These are phyloP conservation scores for Isabelozyma heimii DNA, from an alignment of 805 yeast species.

Conservation along the genomic window DNA sequence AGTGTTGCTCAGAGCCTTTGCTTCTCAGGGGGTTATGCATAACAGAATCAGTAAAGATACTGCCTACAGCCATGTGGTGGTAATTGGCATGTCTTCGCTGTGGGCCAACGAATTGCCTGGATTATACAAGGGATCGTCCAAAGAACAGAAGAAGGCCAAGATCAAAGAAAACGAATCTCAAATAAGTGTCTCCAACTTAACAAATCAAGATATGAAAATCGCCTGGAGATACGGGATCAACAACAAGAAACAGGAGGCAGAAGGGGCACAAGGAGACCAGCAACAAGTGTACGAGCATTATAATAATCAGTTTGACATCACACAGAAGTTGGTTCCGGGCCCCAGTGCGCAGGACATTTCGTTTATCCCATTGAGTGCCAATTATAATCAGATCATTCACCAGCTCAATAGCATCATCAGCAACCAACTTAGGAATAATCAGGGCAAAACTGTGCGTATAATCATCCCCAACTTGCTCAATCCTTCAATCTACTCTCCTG, in stretches of 20 bases:
- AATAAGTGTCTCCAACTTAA: conserved; percentile 64
- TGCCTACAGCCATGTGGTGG: conserved; percentile 57
- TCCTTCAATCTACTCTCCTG: conserved; percentile 69
- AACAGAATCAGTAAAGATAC: conserved; percentile 43
- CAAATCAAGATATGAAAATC: conserved; percentile 61
- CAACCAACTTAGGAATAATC: conserved; percentile 34
- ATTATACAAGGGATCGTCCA: conserved; percentile 63
- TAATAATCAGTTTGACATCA: conserved; percentile 71
- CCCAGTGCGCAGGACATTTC: conserved; percentile 62
- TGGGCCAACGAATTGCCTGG: conserved; percentile 81
- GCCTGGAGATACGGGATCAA: conserved; percentile 88
- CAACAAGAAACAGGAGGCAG: conserved; percentile 23
- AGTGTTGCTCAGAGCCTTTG: conserved; percentile 63
- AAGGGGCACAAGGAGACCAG: conserved; percentile 10
- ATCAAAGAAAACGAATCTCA: conserved; percentile 58
- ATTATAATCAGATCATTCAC: conserved; percentile 19
- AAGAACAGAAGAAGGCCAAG: conserved; percentile 60
- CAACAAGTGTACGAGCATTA: conserved; percentile 46
- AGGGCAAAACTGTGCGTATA: conserved; percentile 55
- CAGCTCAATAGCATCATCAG: conserved; percentile 43
- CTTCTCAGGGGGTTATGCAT: conserved; percentile 74
- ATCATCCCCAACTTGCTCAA: conserved; percentile 75
- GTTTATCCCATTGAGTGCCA: conserved; percentile 41
- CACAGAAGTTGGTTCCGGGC: conserved; percentile 65
- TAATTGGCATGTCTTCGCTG: conserved; percentile 52